A percentile compares a stretch with the other conserved stretches of the same genome.
Evolutionary conservation across 257 asterid species (phyloP).

Genomic region (Solanum bukasovii): DNA sequence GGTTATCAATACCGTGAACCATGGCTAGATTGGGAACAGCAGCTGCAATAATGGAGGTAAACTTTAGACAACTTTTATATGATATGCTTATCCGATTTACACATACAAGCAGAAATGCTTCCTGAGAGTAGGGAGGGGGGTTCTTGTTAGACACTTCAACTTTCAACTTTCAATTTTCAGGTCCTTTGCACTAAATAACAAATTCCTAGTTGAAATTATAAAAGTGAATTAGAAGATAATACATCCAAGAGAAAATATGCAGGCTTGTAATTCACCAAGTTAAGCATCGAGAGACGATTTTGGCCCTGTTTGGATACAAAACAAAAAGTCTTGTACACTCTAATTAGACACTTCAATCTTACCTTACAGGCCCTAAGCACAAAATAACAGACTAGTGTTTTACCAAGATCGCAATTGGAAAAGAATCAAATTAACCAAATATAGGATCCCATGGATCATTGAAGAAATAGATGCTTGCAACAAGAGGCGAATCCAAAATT

Average conservation of each 20-base stretch:
- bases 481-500: background rate
- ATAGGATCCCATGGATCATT: background rate
- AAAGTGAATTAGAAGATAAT: background rate
- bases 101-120: background rate
- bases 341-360: background rate
- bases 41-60: slow-evolving; percentile 35
- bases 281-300: background rate
- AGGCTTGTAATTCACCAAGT: background rate
- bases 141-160: background rate
- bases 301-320: background rate
- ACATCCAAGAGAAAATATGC: background rate
- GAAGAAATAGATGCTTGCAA: background rate
- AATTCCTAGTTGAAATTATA: background rate
- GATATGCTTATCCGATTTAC: background rate
- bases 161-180: background rate
- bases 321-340: background rate
- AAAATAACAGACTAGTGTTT: background rate
- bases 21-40: slow-evolving; percentile 67
- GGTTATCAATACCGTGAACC: slow-evolving; percentile 76
- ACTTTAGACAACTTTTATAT: background rate
- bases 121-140: background rate
- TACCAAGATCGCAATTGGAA: background rate
- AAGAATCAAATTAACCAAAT: background rate
- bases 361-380: background rate
- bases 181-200: background rate